Evolutionary conservation across 83 land plant species (phyloP).

Genomic region (Thuja plicata): DNA sequence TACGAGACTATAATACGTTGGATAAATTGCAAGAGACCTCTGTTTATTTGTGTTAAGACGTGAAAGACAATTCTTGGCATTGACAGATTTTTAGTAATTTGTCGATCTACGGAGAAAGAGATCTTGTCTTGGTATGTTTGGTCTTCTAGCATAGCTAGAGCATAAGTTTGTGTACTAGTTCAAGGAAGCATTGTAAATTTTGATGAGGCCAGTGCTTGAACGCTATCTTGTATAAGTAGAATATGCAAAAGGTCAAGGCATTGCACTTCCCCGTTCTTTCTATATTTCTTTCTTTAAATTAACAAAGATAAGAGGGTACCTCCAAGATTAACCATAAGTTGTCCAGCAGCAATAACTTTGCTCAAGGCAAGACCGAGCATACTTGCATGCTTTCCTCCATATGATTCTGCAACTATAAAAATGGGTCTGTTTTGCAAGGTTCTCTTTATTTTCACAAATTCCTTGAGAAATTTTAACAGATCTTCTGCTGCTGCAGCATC

Average conservation of each 20-base stretch:
- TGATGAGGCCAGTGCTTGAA: neutral
- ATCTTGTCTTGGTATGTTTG: too few species aligned
- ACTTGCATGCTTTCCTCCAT: conserved; percentile 88
- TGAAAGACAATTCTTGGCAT: neutral
- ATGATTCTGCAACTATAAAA: conserved; percentile 82
- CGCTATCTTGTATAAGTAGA: neutral
- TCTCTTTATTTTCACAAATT: conserved; percentile 38
- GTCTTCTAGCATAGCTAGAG: neutral
- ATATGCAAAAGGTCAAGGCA: neutral
- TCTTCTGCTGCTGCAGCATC: conserved; percentile 72
- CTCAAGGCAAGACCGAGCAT: conserved; percentile 56
- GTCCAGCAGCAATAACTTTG: conserved; percentile 46
- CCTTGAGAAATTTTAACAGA: conserved; percentile 50
- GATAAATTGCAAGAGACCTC: neutral
- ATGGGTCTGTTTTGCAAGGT: conserved; percentile 60
- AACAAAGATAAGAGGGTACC: conserved; percentile 32
- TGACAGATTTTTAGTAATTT: neutral
- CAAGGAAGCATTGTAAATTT: neutral
- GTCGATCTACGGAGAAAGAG: neutral
- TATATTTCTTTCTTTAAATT: neutral
- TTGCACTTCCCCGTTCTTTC: neutral
- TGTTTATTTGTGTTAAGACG: neutral
- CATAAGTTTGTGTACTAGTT: neutral
- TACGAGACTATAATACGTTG: neutral
- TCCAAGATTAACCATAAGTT: conserved; percentile 60